Conservation (phyloP, 2,329 filamentous ascomycete genomes). For the Monilinia fructicola region DNA sequence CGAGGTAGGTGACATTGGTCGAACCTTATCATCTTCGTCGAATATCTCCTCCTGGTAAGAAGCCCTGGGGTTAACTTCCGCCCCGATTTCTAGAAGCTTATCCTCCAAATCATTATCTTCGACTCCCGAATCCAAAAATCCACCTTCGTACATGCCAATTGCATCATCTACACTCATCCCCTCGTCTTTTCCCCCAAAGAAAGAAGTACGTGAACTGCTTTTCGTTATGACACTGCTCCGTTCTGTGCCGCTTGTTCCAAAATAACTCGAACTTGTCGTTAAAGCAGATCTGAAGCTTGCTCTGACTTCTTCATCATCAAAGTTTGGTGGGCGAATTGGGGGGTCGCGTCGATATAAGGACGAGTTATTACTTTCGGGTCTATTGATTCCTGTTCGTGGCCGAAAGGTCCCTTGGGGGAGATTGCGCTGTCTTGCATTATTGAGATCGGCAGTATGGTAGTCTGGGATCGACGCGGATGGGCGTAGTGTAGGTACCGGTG, state of each 20-base stretch:
- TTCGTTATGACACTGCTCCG: constrained; percentile 80
- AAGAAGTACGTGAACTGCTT: constrained; percentile 70
- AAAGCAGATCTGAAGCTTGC: constrained; percentile 60
- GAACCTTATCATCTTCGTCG: constrained; percentile 20
- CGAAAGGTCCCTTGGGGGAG: constrained; percentile 34
- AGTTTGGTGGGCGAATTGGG: constrained; percentile 30
- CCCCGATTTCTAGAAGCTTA: constrained; percentile 13
- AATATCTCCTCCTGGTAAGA: not conserved
- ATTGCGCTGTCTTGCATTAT: constrained; percentile 38
- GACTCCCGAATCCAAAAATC: constrained; percentile 54
- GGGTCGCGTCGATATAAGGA: constrained; percentile 35
- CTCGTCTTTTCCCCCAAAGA: constrained; percentile 50
- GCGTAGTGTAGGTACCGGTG: constrained; percentile 27
- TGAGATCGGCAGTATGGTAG: constrained; percentile 37
- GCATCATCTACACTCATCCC: constrained; percentile 65
- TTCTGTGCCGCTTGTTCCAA: constrained; percentile 69
- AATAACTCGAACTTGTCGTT: constrained; percentile 57
- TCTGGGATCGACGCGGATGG: constrained; percentile 40
- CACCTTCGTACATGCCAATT: constrained; percentile 67
- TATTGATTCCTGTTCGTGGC: constrained; percentile 27
- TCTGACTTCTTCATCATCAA: constrained; percentile 46
- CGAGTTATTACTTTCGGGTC: constrained; percentile 36
- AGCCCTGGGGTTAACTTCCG: constrained; percentile 8
- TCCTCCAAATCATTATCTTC: constrained; percentile 42
- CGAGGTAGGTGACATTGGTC: constrained; percentile 33